Evolutionary conservation across 306 rosid species (phyloP).

Genomic region (Medicago lupulina): DNA sequence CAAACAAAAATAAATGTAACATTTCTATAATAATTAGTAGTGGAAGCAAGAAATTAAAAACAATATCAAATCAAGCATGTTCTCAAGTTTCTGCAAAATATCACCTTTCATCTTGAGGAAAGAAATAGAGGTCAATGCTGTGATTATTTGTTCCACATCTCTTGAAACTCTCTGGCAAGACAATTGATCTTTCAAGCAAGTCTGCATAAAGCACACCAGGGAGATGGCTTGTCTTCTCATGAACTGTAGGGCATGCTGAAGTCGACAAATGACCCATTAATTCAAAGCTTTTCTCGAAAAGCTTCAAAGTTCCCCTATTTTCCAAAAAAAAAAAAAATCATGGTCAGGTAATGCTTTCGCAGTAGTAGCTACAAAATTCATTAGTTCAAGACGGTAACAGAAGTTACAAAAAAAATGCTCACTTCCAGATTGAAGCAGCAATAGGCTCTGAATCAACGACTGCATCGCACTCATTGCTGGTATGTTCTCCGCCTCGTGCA

Average conservation of each 20-base stretch:
- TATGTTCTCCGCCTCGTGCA: no score
- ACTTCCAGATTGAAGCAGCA: slow-evolving; percentile 79
- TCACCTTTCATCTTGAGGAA: slow-evolving; percentile 68
- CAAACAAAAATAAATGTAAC: no score
- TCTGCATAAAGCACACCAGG: slow-evolving; percentile 53
- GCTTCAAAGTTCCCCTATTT: slow-evolving; percentile 62
- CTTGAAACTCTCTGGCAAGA: slow-evolving; percentile 71
- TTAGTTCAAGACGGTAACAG: not conserved
- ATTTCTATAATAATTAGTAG: no score
- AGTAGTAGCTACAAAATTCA: slow-evolving; percentile 7
- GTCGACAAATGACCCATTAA: slow-evolving; percentile 64
- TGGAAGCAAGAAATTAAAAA: not conserved
- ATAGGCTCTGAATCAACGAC: slow-evolving; percentile 57
- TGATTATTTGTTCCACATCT: slow-evolving; percentile 37
- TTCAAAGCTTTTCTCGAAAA: slow-evolving; percentile 38
- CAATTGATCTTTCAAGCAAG: slow-evolving; percentile 49
- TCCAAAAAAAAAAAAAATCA: slow-evolving; percentile 42
- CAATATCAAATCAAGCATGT: slow-evolving; percentile 1
- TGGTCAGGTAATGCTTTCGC: no score
- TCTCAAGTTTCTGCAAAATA: slow-evolving; percentile 12
- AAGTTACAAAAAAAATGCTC: not conserved
- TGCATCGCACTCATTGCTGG: not conserved
- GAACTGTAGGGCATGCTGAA: slow-evolving; percentile 62
- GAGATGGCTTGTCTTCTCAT: slow-evolving; percentile 53
- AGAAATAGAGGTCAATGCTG: slow-evolving; percentile 70